Evolutionary conservation across 139 green algal genomes (phyloP).

Genomic region (Asterochloris erici): DNA sequence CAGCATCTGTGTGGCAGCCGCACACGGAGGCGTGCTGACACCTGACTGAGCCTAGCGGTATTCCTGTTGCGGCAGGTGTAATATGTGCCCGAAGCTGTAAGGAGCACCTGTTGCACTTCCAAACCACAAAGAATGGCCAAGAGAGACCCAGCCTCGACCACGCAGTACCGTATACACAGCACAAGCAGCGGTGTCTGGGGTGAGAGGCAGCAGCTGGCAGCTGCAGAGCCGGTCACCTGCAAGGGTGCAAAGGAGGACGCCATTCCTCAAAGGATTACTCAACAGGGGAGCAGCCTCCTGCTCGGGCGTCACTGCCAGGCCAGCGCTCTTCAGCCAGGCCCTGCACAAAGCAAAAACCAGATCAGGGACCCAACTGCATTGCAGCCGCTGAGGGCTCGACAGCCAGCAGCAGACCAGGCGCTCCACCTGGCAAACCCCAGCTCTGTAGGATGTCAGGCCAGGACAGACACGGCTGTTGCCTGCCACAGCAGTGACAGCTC

Average conservation of each 20-base stretch:
- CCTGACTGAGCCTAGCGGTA: too few relatives aligned
- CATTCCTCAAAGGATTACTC: conserved; percentile 12
- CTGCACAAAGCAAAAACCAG: neutral
- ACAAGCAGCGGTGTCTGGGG: neutral
- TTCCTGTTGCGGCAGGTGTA: neutral
- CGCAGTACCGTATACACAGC: too few relatives aligned
- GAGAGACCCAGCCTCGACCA: too few relatives aligned
- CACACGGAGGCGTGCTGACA: too few relatives aligned
- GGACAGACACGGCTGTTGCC: neutral
- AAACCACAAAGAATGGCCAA: neutral
- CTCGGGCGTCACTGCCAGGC: neutral
- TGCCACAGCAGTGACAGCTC: neutral
- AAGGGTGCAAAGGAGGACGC: conserved; percentile 2
- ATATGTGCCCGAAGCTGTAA: neutral
- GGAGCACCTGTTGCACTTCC: neutral
- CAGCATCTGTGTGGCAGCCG: too few relatives aligned
- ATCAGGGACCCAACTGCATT: too few relatives aligned
- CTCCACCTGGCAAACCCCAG: neutral
- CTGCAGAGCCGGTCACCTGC: neutral
- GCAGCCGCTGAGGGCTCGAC: neutral
- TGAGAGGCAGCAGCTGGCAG: neutral
- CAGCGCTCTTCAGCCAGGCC: neutral
- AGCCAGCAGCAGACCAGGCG: neutral
- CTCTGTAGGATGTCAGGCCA: too few relatives aligned
- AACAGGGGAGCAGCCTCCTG: conserved; percentile 6